phyloP scores from a whole-genome alignment of 768 basidiomycete species.

The Macrolepiota dolichaula region DNA sequence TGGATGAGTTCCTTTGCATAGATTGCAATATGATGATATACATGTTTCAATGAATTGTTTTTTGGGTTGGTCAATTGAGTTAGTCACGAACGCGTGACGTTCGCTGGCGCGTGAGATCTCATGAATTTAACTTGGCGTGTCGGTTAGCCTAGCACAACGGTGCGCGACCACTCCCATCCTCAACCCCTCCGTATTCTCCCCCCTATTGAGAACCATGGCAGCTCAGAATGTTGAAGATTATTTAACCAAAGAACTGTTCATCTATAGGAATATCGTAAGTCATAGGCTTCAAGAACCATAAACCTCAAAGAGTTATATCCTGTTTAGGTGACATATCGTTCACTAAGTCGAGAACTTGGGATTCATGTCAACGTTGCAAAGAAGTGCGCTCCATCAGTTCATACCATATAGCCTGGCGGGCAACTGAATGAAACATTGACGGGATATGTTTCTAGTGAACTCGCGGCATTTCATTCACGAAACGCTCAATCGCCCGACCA shows the following conservation, averaged over 20 bases:
- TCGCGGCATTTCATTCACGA: slow-evolving; percentile 53
- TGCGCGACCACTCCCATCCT: neutral
- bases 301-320: neutral
- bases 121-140: neutral
- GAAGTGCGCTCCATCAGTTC: slow-evolving; percentile 42
- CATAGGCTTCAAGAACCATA: neutral
- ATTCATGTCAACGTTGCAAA: slow-evolving; percentile 80
- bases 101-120: slow-evolving; percentile 4
- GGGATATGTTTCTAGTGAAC: slow-evolving; percentile 42
- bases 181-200: neutral
- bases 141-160: neutral
- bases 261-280: slow-evolving; percentile 45
- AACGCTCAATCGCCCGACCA: slow-evolving; percentile 35
- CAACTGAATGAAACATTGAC: neutral
- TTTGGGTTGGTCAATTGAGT: slow-evolving; percentile 11
- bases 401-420: neutral
- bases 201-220: slow-evolving; percentile 29
- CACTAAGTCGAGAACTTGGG: slow-evolving; percentile 64
- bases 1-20: neutral
- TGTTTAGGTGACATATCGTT: slow-evolving; percentile 72
- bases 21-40: neutral
- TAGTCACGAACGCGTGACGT: slow-evolving; percentile 22
- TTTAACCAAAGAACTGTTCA: slow-evolving; percentile 47
- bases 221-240: slow-evolving; percentile 41
- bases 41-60: neutral